These are phyloP conservation scores for Esteya vermicola DNA, from an alignment of 2,329 filamentous ascomycete species.

Conservation along the genomic window DNA sequence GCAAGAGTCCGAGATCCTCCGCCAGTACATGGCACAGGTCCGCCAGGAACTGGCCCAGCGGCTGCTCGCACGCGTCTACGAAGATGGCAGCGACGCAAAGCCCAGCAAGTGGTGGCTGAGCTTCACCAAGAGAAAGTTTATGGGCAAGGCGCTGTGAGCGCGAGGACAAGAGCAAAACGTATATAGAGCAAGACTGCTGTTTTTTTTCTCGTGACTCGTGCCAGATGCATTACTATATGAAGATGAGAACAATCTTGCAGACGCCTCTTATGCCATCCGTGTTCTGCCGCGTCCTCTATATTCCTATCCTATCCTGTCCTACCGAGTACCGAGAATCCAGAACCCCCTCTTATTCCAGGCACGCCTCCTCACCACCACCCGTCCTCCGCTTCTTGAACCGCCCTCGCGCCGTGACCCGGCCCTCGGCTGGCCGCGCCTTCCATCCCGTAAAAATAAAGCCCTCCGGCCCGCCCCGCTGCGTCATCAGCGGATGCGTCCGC, in stretches of 20 bases:
- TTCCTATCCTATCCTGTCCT: neutral
- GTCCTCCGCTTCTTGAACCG: constrained; percentile 53
- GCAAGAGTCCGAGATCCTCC: constrained; percentile 76
- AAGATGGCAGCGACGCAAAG: constrained; percentile 56
- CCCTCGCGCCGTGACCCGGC: constrained; percentile 69
- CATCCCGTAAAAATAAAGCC: constrained; percentile 82
- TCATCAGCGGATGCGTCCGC: constrained; percentile 91
- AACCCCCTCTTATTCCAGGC: too few species aligned
- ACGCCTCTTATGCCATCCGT: neutral
- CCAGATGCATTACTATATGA: neutral
- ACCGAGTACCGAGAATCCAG: too few species aligned
- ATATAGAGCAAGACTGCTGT: too few species aligned
- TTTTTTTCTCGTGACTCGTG: neutral
- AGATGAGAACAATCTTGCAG: too few species aligned
- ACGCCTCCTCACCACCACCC: neutral
- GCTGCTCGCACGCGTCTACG: constrained; percentile 76
- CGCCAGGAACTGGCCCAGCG: constrained; percentile 78
- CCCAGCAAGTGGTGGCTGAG: constrained; percentile 91
- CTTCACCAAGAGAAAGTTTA: constrained; percentile 98
- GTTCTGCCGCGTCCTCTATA: neutral
- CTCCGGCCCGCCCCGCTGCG: constrained; percentile 69
- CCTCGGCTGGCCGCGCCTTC: constrained; percentile 65
- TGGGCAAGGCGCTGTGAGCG: constrained; percentile 74
- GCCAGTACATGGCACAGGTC: constrained; percentile 84
- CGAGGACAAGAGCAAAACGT: neutral